phyloP scores from a whole-genome alignment of 2,329 filamentous ascomycete genomes.

The Tolypocladium paradoxum region DNA sequence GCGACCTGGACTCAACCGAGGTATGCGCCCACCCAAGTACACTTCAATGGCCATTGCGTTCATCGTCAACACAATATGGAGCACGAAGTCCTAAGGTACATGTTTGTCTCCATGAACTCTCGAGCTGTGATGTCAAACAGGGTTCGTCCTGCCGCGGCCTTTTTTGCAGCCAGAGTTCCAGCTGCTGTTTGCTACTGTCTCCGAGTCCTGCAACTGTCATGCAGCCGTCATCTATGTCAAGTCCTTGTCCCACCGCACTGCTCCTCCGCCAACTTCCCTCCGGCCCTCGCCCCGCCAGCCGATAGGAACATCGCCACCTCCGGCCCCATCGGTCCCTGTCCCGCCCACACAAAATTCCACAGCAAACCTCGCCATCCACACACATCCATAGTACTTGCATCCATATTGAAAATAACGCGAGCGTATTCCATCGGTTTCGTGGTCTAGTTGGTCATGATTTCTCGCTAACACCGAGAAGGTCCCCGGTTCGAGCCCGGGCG shows the following conservation, averaged over 20 bases:
- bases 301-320: no score
- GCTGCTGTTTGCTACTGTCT: no score
- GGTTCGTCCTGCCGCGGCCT: no score
- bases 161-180: no score
- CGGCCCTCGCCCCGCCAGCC: no score
- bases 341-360: neutral
- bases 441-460: slow-evolving; percentile 30
- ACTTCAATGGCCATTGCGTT: neutral
- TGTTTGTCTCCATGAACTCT: neutral
- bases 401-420: neutral
- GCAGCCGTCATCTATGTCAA: no score
- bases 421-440: slow-evolving; percentile 16
- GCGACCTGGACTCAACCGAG: neutral
- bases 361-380: neutral
- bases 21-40: neutral
- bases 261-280: no score
- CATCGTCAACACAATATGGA: neutral
- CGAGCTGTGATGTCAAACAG: no score
- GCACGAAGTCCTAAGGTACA: no score
- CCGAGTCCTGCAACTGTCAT: no score
- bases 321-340: no score
- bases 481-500: slow-evolving; percentile 29
- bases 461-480: slow-evolving; percentile 29
- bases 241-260: no score
- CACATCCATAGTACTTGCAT: neutral